Conservation (phyloP, 116 monocot species). For the Thalassia testudinum region DNA sequence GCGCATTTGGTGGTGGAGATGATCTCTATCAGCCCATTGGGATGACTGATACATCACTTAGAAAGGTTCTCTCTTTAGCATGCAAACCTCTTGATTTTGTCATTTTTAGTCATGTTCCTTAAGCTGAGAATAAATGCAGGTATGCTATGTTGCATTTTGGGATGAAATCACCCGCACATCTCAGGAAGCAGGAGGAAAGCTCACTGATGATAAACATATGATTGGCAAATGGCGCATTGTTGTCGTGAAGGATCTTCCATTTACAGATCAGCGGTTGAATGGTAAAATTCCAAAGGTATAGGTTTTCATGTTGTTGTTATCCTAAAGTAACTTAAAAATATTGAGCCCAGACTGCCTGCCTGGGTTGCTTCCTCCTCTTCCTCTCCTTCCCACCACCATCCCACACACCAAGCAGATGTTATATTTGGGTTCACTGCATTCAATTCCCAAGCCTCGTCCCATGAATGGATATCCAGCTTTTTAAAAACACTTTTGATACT, state of each 20-base stretch:
- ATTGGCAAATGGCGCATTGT: constrained; percentile 91
- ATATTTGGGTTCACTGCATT: no score
- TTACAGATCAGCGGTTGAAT: constrained; percentile 91
- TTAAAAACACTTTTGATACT: no score
- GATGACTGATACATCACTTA: constrained; percentile 63
- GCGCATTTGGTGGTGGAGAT: constrained; percentile 99
- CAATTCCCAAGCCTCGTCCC: no score
- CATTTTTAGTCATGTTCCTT: background rate
- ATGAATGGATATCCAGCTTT: no score
- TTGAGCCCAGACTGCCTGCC: no score
- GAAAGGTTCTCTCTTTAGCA: constrained; percentile 26
- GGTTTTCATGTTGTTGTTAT: background rate
- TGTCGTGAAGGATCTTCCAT: constrained; percentile 79
- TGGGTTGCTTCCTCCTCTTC: no score
- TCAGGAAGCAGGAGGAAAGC: constrained; percentile 58
- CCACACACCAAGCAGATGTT: no score
- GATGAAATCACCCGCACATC: constrained; percentile 75
- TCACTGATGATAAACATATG: constrained; percentile 34
- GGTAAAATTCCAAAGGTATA: constrained; percentile 93
- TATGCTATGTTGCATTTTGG: constrained; percentile 97
- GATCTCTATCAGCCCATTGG: constrained; percentile 98
- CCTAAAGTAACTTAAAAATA: no score
- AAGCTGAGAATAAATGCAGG: constrained; percentile 23
- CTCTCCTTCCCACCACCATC: no score
- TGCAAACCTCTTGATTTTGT: background rate